Base-by-base conservation (phyloP, 2,329 filamentous ascomycete genomes). In the Stagonosporopsis tanaceti region DNA sequence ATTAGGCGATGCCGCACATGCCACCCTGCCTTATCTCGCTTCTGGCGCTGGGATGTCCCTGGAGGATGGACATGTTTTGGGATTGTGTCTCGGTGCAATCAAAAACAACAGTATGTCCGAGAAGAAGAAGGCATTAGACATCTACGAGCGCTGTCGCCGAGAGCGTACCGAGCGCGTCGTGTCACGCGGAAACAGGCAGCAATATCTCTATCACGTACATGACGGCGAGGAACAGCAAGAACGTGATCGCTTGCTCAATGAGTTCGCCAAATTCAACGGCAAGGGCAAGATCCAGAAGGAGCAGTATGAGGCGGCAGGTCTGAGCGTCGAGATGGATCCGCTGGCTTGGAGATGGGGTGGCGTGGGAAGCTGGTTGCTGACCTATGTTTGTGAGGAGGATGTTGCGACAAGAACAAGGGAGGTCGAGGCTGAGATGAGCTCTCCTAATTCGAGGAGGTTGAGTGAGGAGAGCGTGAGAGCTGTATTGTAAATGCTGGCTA, bases 1-100 rank as follows among this genome's bases (percentile, higher is more conserved):
- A 66, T 77, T 89, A 0, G 87, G 87, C 0, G 87, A 89, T 64
- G 84, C 86, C 0, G 85, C 86, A 2, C 86, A 89, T 60, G 86
- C 87, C 6, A 89, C 85, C 0, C 76, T 89, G 0, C 87, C 87
- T 0, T 89, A 89, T 66, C 76, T 87, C 0, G 84, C 85, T 2
- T 80, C 76, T 6, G 81, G 84, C 2, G 85, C 85, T 0, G 85
- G 85, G 2, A 87, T 87, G 85, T 81, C 82, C 4, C 76, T 88
- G 1, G 86, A 88, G 69, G 86, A 88, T 52, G 85, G 79, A 0
- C 83, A 83, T 2, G 83, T 86, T 0, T 76, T 87, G 0, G 85
- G 86, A 0, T 74, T 86, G 41, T 85, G 84, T 53, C 78, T 87
- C 0, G 79, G 79, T 0, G 77, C 78, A 4, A 61, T 85, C 1